A percentile compares a stretch with the other conserved stretches of the same genome.
These are phyloP conservation scores for Aspergillus brunneoviolaceus DNA, from an alignment of 2,329 filamentous ascomycete species.

Conservation along the genomic window DNA sequence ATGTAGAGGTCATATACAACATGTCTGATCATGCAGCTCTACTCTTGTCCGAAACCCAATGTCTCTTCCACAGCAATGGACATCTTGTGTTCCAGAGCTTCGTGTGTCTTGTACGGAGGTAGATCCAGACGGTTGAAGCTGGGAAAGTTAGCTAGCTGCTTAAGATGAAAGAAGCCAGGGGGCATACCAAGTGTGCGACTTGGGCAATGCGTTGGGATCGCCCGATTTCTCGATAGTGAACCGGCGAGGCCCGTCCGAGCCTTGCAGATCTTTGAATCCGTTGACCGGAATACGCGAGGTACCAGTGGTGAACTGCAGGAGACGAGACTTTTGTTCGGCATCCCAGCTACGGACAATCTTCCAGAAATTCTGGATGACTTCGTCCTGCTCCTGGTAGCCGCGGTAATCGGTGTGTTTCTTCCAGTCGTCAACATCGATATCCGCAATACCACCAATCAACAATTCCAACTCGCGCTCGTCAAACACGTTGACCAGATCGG, in stretches of 20 bases:
- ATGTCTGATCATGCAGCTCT: constrained; percentile 35
- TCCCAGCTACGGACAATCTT: constrained; percentile 94
- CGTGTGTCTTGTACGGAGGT: constrained; percentile 86
- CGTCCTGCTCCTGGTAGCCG: constrained; percentile 95
- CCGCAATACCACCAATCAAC: constrained; percentile 97
- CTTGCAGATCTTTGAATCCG: constrained; percentile 98
- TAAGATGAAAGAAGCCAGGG: not conserved
- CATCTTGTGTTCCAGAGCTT: constrained; percentile 82
- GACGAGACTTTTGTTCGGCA: constrained; percentile 93
- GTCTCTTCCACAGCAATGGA: constrained; percentile 98
- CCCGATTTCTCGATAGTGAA: constrained; percentile 99
- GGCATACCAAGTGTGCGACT: constrained; percentile 94
- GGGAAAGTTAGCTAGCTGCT: constrained; percentile 4
- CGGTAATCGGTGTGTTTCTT: constrained; percentile 99
- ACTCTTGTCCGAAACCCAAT: constrained; percentile 98
- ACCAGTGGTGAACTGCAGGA: constrained; percentile 95
- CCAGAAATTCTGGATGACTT: constrained; percentile 99
- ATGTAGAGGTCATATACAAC: constrained; percentile 14
- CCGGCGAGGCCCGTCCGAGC: constrained; percentile 87
- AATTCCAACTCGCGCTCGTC: constrained; percentile 96
- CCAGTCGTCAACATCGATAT: constrained; percentile 99
- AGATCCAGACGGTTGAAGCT: constrained; percentile 98
- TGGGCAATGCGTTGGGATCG: constrained; percentile 84
- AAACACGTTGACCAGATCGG: constrained; percentile 96
- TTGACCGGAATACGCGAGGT: constrained; percentile 98